Conservation (phyloP, 2,329 filamentous ascomycete species). For the Phaeosphaeriaceae sp. region DNA sequence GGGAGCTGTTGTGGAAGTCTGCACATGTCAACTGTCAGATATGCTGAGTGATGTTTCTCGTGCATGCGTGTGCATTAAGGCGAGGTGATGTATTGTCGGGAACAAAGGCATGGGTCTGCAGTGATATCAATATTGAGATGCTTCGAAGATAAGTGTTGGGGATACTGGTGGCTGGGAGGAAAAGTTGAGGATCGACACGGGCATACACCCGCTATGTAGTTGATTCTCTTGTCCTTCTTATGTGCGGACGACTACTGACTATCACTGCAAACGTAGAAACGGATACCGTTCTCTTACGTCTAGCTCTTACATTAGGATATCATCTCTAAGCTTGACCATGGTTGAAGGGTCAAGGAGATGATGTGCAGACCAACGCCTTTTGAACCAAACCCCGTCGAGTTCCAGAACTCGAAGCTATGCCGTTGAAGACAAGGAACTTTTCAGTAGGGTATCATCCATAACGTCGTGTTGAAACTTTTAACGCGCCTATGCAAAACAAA, state of each 20-base stretch:
- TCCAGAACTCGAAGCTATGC: conserved; percentile 55
- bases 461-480: conserved; percentile 62
- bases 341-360: conserved; percentile 49
- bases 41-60: not conserved
- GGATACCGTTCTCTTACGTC: conserved; percentile 18
- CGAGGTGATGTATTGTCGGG: not conserved
- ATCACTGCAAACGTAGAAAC: conserved; percentile 24
- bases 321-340: conserved; percentile 41
- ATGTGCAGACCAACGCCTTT: conserved; percentile 48
- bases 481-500: conserved; percentile 21
- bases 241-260: conserved; percentile 29
- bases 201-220: conserved; percentile 19
- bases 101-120: not conserved
- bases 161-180: not conserved
- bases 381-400: conserved; percentile 38
- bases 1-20: conserved; percentile 4
- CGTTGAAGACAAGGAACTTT: conserved; percentile 69
- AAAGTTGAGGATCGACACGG: conserved; percentile 9
- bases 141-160: not conserved
- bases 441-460: conserved; percentile 64
- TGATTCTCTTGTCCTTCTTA: conserved; percentile 25
- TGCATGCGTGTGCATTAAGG: conserved; percentile 6
- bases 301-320: conserved; percentile 39
- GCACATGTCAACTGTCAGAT: conserved; percentile 15
- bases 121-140: not conserved